These are phyloP conservation scores for Aspergillus tamarii DNA, from an alignment of 2,329 filamentous ascomycete genomes.

Conservation along the genomic window DNA sequence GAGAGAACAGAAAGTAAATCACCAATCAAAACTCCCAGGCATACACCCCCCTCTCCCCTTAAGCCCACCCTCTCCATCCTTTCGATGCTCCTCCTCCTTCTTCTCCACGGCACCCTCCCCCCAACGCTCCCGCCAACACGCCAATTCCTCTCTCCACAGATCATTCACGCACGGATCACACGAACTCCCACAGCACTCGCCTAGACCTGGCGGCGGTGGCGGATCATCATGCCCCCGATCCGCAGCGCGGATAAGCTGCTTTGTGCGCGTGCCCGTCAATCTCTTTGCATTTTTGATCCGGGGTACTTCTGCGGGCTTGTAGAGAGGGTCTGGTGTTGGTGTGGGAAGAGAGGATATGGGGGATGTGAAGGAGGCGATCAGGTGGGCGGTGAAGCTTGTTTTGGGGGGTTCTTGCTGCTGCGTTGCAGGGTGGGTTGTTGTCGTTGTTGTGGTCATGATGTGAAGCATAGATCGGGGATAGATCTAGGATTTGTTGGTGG, in stretches of 20 bases:
- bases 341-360: slow-evolving; percentile 4
- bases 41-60: slow-evolving; percentile 20
- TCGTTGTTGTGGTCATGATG: background rate
- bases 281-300: slow-evolving; percentile 36
- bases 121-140: slow-evolving; percentile 39
- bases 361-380: slow-evolving; percentile 3
- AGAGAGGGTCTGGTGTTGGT: slow-evolving; percentile 24
- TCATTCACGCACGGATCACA: slow-evolving; percentile 42
- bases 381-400: slow-evolving; percentile 3
- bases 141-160: slow-evolving; percentile 39
- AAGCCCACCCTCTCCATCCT: slow-evolving; percentile 2
- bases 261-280: slow-evolving; percentile 33
- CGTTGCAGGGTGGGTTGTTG: background rate
- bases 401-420: background rate
- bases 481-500: too few species aligned
- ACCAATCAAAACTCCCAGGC: slow-evolving; percentile 28
- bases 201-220: slow-evolving; percentile 36
- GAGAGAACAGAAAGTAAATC: background rate
- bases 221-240: slow-evolving; percentile 34
- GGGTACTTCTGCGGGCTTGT: slow-evolving; percentile 28
- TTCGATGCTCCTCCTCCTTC: background rate
- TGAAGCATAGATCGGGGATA: too few species aligned
- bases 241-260: slow-evolving; percentile 38
- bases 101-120: slow-evolving; percentile 26
- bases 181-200: slow-evolving; percentile 41